Conservation (phyloP, 2,329 filamentous ascomycete species). For the Trichoderma citrinoviride region DNA sequence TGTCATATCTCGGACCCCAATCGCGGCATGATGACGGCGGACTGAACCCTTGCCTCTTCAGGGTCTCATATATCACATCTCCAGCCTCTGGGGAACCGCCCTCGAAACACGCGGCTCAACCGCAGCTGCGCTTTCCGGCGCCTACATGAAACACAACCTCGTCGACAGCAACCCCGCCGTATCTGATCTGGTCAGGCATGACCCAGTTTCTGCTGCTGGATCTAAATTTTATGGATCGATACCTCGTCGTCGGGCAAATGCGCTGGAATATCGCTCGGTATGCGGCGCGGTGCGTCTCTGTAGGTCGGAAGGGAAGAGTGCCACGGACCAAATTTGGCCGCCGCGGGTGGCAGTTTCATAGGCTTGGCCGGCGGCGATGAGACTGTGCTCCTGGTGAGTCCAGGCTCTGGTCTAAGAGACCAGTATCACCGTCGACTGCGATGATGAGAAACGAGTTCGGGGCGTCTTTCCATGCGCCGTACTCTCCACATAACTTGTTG, state of each 20-base stretch:
- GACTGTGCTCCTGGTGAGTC: conserved; percentile 18
- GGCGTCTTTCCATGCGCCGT: background rate
- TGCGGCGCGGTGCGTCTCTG: background rate
- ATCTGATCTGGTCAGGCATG: conserved; percentile 22
- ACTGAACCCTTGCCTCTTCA: background rate
- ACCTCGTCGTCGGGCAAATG: background rate
- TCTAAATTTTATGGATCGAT: conserved; percentile 5
- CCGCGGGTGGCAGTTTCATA: conserved; percentile 19
- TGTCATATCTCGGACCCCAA: too few species aligned
- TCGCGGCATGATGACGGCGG: background rate
- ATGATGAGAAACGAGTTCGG: conserved; percentile 18
- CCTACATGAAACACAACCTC: conserved; percentile 24
- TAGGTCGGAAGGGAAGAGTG: conserved; percentile 13
- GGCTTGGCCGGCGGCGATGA: conserved; percentile 16
- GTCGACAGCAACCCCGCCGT: conserved; percentile 23
- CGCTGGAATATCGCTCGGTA: conserved; percentile 13
- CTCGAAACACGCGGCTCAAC: conserved; percentile 20
- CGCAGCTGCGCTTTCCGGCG: background rate
- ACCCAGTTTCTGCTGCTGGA: conserved; percentile 20
- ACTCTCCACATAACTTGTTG: conserved; percentile 19
- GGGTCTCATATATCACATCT: background rate
- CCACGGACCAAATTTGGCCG: background rate
- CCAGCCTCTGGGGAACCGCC: background rate
- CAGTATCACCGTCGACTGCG: conserved; percentile 9
- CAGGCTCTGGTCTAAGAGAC: conserved; percentile 19